Percentiles rank a stretch among this genome's conserved stretches.
phyloP scores from a whole-genome alignment of 1,284 basidiomycete species.

The Apiotrichum gamsii region DNA sequence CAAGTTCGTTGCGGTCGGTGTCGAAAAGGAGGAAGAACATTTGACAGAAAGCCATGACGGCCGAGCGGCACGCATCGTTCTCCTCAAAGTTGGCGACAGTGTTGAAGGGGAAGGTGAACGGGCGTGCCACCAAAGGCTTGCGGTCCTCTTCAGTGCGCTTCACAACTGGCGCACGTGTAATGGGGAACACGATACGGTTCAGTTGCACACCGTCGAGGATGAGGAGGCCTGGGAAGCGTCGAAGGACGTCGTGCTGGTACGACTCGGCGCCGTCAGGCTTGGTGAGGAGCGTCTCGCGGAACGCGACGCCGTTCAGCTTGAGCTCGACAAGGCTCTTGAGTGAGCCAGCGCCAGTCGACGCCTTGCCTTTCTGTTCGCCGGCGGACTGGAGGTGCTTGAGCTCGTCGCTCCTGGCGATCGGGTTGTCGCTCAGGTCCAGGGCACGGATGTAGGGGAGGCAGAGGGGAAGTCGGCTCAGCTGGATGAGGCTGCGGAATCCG shows the following conservation, averaged over 20 bases:
- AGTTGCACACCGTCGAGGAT: conserved; percentile 49
- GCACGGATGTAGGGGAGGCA: conserved; percentile 41
- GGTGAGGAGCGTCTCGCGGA: conserved; percentile 32
- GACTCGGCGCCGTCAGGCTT: conserved; percentile 26
- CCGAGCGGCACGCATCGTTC: conserved; percentile 33
- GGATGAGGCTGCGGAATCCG: conserved; percentile 27
- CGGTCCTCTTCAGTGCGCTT: conserved; percentile 27
- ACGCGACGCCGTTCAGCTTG: conserved; percentile 35
- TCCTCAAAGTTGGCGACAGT: conserved; percentile 32
- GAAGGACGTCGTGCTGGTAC: conserved; percentile 43
- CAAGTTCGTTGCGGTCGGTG: conserved; percentile 60
- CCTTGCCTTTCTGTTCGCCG: conserved; percentile 40
- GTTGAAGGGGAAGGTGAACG: conserved; percentile 42
- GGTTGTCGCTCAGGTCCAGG: conserved; percentile 43
- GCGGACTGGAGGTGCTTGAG: conserved; percentile 30
- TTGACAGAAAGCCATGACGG: conserved; percentile 46
- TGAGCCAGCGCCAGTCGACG: conserved; percentile 29
- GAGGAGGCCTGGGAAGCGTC: conserved; percentile 43
- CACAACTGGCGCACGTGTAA: conserved; percentile 37
- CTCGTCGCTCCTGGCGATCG: conserved; percentile 25
- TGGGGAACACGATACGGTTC: conserved; percentile 48
- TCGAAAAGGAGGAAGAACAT: conserved; percentile 81
- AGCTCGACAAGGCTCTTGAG: conserved; percentile 40
- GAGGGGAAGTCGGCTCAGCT: conserved; percentile 31
- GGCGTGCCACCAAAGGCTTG: conserved; percentile 22